phyloP scores from a whole-genome alignment of 768 basidiomycete species.

The Lanmaoa pseudosensibilis region DNA sequence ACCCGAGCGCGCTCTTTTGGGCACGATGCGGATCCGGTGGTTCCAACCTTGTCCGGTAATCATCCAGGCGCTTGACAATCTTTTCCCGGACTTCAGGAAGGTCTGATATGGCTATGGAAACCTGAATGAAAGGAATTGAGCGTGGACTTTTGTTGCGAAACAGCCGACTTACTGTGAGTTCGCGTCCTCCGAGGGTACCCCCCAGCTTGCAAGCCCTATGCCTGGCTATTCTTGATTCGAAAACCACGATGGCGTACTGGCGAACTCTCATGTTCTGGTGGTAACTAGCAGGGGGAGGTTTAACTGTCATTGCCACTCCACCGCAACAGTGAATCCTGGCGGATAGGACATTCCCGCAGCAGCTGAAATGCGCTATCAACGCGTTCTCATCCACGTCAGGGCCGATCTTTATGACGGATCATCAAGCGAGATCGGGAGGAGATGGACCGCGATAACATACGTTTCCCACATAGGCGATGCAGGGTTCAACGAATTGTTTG shows the following conservation, averaged over 20 bases:
- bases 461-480: slow-evolving; percentile 60
- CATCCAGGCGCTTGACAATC: slow-evolving; percentile 24
- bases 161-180: slow-evolving; percentile 41
- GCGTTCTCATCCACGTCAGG: slow-evolving; percentile 28
- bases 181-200: slow-evolving; percentile 39
- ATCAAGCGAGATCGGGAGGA: not conserved
- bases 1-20: slow-evolving; percentile 25
- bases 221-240: slow-evolving; percentile 38
- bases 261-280: slow-evolving; percentile 41
- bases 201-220: slow-evolving; percentile 43
- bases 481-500: slow-evolving; percentile 18
- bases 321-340: slow-evolving; percentile 33
- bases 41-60: slow-evolving; percentile 21
- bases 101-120: slow-evolving; percentile 30
- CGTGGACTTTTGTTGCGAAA: not conserved
- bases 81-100: slow-evolving; percentile 37
- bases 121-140: slow-evolving; percentile 17
- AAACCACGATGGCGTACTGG: slow-evolving; percentile 55
- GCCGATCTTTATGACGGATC: slow-evolving; percentile 30
- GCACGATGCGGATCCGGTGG: slow-evolving; percentile 23
- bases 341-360: slow-evolving; percentile 25
- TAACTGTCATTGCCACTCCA: slow-evolving; percentile 30
- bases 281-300: slow-evolving; percentile 23
- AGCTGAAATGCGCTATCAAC: slow-evolving; percentile 22
- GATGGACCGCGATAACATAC: slow-evolving; percentile 39